These are phyloP conservation scores for Backusella parvicylindrica DNA, from an alignment of 192 early-diverging fungal species.

Conservation along the genomic window DNA sequence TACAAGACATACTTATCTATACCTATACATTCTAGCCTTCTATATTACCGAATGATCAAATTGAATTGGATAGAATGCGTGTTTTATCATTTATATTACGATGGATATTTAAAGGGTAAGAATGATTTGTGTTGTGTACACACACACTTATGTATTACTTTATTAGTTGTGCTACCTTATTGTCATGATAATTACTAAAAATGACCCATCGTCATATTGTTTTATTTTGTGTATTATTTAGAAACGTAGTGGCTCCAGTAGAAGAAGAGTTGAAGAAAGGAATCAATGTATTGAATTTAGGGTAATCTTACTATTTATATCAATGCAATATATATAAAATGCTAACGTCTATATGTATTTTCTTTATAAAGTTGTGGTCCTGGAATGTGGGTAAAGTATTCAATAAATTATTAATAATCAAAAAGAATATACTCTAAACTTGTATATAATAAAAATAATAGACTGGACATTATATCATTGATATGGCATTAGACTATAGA, in stretches of 20 bases:
- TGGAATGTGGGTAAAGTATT: slow-evolving; percentile 25
- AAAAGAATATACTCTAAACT: too few relatives aligned
- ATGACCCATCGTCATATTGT: neutral
- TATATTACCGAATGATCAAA: slow-evolving; percentile 24
- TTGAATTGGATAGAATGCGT: slow-evolving; percentile 26
- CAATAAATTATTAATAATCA: neutral
- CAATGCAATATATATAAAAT: neutral
- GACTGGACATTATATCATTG: slow-evolving; percentile 21
- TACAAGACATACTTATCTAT: too few relatives aligned
- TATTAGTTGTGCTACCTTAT: neutral
- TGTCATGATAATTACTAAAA: neutral
- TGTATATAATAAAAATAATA: neutral
- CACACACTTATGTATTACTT: neutral
- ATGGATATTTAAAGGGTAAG: slow-evolving; percentile 35
- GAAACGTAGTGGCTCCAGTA: slow-evolving; percentile 25
- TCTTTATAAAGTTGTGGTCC: slow-evolving; percentile 12
- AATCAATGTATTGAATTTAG: slow-evolving; percentile 22
- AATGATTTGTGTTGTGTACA: neutral
- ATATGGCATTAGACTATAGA: slow-evolving; percentile 28
- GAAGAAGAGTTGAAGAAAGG: slow-evolving; percentile 16
- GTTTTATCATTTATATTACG: slow-evolving; percentile 29
- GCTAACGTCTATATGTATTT: neutral
- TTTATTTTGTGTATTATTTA: neutral
- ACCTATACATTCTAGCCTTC: too few relatives aligned
- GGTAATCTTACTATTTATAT: slow-evolving; percentile 11